phyloP scores from a whole-genome alignment of 306 rosid species.

The Cucumis sativus region DNA sequence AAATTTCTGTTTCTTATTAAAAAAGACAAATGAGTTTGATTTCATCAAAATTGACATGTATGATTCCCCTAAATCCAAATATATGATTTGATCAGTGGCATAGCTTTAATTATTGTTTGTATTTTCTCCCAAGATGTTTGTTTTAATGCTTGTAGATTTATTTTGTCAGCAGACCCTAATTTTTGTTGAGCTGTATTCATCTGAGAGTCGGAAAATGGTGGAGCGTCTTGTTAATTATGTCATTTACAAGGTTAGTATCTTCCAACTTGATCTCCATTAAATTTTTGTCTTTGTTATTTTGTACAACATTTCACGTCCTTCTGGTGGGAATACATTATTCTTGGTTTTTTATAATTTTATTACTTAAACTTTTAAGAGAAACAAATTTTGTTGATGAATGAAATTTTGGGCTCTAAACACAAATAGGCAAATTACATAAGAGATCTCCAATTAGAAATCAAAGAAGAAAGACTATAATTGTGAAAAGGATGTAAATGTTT shows the following conservation, averaged over 20 bases:
- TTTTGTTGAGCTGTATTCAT: conserved; percentile 66
- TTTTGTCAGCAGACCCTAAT: conserved; percentile 56
- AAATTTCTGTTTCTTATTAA: too few relatives aligned
- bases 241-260: conserved; percentile 65
- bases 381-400: too few relatives aligned
- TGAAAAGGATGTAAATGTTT: too few relatives aligned
- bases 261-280: not conserved
- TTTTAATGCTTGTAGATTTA: not conserved
- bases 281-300: not conserved
- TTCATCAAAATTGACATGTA: too few relatives aligned
- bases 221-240: conserved; percentile 84
- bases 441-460: too few relatives aligned
- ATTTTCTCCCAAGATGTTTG: not conserved
- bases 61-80: too few relatives aligned
- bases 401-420: too few relatives aligned
- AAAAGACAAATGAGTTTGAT: too few relatives aligned
- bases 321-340: not conserved
- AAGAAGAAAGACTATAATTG: too few relatives aligned
- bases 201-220: conserved; percentile 68
- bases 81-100: too few relatives aligned
- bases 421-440: too few relatives aligned
- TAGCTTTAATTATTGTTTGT: not conserved
- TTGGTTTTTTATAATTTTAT: not conserved
- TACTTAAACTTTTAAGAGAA: too few relatives aligned
- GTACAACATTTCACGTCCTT: not conserved